Evolutionary conservation across 306 rosid species (phyloP), one percentile per base, ranked within the genome.

Genomic region (Begonia peltatifolia): DNA sequence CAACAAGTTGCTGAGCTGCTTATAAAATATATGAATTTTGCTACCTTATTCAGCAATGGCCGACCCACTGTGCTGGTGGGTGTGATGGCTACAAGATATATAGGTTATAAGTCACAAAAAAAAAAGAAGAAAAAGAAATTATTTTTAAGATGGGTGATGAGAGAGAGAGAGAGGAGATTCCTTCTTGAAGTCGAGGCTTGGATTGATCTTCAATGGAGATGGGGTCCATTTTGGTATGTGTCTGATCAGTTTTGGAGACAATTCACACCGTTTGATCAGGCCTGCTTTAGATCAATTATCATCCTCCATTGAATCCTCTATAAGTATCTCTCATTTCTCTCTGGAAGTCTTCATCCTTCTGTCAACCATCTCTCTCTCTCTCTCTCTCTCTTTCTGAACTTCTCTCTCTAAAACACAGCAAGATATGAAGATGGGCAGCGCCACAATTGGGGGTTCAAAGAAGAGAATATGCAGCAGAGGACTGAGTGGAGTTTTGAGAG

Each of bases 21-120:
- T 46, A 52, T 52, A 63, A 54, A 25, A 16, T 35, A 38, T 10
- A 35, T 52, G 36, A 57, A 48, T 36, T 17, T 47, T 17, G 57
- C 20, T 44, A 50, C 68, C 58, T 62, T 52, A 50, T 35, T 59
- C 60, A 64, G 48, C 47, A 59, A 63, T 65, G 77, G 73, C 62
- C 72, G 68, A 66, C 74, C 85, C 80, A 79, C 62, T 50, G 63
- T 77, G 76, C 65, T 76, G 78, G 79, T 76, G 78, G 82, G 59
- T 57, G 42, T 22, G 8, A 18, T 9, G 20, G 3, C 23, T 51
- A 2, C 18, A 15, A 35, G 60, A 38, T 50, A 42, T 38, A 56
- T 11, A 41, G 12, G 38, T 30, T 30, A 30, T 30, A 7, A 20
- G 38, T 50, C 60, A 18, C 35, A 25, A 3, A 25, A 25, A 25